phyloP scores from a whole-genome alignment of 768 basidiomycete genomes.

The Neoboletus brunneissimus region DNA sequence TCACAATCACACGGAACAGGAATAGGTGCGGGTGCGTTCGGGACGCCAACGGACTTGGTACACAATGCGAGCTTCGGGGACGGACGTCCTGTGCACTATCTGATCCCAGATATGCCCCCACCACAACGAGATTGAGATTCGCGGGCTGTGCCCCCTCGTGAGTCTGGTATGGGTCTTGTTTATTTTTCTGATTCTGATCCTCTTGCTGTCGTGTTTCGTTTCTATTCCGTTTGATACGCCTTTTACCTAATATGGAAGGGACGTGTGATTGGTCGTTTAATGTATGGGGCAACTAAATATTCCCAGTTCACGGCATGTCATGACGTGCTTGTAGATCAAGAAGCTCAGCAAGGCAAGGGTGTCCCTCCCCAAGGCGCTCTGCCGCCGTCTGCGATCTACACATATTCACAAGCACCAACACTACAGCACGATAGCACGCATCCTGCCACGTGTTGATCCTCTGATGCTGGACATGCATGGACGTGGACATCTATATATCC shows the following conservation, averaged over 20 bases:
- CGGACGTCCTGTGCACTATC: slow-evolving; percentile 49
- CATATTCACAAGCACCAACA: not conserved
- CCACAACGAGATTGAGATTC: slow-evolving; percentile 27
- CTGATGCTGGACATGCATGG: slow-evolving; percentile 3
- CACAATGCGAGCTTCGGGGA: slow-evolving; percentile 48
- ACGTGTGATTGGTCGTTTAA: not conserved
- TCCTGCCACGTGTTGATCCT: slow-evolving; percentile 1
- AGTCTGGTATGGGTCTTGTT: not conserved
- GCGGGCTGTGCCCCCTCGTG: not conserved
- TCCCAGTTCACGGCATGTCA: slow-evolving; percentile 3
- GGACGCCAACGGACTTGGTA: slow-evolving; percentile 23
- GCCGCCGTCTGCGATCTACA: not conserved
- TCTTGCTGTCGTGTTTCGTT: not conserved
- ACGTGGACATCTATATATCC: slow-evolving; percentile 10
- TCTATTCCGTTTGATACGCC: slow-evolving; percentile 5
- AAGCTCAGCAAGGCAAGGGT: not conserved
- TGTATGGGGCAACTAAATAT: slow-evolving; percentile 1
- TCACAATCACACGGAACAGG: slow-evolving; percentile 30
- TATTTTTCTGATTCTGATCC: not conserved
- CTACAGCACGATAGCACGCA: not conserved
- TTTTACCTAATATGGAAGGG: not conserved
- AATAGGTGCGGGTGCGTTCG: slow-evolving; percentile 4
- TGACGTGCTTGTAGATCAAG: slow-evolving; percentile 1
- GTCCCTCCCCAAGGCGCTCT: not conserved
- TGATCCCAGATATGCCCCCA: slow-evolving; percentile 58